These are phyloP conservation scores for Kazachstania sp. DNA, from an alignment of 1,139 yeast species.

Conservation along the genomic window DNA sequence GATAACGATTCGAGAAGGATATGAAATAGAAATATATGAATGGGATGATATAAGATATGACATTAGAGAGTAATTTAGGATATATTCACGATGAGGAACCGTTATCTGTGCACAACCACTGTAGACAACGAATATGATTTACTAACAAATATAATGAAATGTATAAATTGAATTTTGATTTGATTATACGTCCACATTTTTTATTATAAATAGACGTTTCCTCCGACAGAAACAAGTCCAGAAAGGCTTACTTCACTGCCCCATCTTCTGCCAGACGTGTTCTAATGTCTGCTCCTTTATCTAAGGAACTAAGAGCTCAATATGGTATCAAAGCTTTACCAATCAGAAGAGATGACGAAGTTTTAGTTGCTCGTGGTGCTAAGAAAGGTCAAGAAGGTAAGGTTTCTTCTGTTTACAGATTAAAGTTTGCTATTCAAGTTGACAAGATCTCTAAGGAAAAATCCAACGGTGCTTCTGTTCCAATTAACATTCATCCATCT, in stretches of 20 bases:
- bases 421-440: conserved; percentile 92
- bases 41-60: too few species aligned
- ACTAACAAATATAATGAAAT: neutral
- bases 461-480: conserved; percentile 97
- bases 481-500: conserved; percentile 96
- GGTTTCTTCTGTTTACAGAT: conserved; percentile 97
- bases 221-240: conserved; percentile 98
- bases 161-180: neutral
- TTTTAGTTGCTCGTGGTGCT: conserved; percentile 94
- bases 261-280: conserved; percentile 95
- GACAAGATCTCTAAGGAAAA: conserved; percentile 97
- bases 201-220: conserved; percentile 68
- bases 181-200: too few species aligned
- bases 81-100: too few species aligned
- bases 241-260: conserved; percentile 99
- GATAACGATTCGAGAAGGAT: neutral
- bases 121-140: neutral
- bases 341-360: conserved; percentile 97
- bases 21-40: too few species aligned
- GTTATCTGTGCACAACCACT: too few species aligned
- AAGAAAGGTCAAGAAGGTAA: conserved; percentile 99
- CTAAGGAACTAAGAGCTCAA: conserved; percentile 97
- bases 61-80: too few species aligned
- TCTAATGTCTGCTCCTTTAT: conserved; percentile 96
- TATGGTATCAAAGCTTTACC: conserved; percentile 95